A percentile compares a stretch with the other conserved stretches of the same genome.
These are phyloP conservation scores for Yarrowia yakushimensis DNA, from an alignment of 805 yeast genomes.

Conservation along the genomic window DNA sequence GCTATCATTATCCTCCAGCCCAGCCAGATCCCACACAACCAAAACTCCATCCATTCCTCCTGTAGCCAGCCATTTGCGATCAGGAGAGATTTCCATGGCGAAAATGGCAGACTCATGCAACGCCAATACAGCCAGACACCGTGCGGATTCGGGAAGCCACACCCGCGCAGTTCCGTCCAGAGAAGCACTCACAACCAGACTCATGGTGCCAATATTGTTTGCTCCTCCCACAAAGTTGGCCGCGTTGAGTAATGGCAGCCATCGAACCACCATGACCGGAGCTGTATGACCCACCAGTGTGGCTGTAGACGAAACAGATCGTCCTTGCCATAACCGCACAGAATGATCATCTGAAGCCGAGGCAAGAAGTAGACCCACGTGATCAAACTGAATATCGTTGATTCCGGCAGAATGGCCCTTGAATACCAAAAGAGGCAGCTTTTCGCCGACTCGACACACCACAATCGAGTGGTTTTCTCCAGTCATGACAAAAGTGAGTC, in stretches of 20 bases:
- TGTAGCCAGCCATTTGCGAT: conserved; percentile 49
- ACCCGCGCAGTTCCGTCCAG: conserved; percentile 67
- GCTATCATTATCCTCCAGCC: neutral
- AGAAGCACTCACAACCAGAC: conserved; percentile 50
- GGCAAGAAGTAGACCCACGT: conserved; percentile 52
- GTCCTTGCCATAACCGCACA: conserved; percentile 77
- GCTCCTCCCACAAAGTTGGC: neutral
- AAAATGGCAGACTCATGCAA: conserved; percentile 56
- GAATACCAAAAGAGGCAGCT: conserved; percentile 49
- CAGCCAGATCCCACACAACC: conserved; percentile 32
- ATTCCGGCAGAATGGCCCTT: conserved; percentile 65
- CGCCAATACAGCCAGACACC: conserved; percentile 39
- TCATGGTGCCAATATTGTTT: conserved; percentile 17
- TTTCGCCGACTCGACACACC: conserved; percentile 51
- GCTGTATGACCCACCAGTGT: conserved; percentile 32
- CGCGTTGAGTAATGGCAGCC: conserved; percentile 29
- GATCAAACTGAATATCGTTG: conserved; percentile 54
- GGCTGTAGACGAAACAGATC: conserved; percentile 43
- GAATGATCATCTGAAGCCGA: conserved; percentile 76
- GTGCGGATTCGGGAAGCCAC: conserved; percentile 51
- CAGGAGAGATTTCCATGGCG: conserved; percentile 51
- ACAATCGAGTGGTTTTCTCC: conserved; percentile 52
- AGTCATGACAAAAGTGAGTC: conserved; percentile 65
- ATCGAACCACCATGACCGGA: conserved; percentile 31
- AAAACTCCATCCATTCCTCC: conserved; percentile 66